Base-by-base conservation (phyloP, 2,329 filamentous ascomycete genomes). In the Arthrobotrys entomopaga region DNA sequence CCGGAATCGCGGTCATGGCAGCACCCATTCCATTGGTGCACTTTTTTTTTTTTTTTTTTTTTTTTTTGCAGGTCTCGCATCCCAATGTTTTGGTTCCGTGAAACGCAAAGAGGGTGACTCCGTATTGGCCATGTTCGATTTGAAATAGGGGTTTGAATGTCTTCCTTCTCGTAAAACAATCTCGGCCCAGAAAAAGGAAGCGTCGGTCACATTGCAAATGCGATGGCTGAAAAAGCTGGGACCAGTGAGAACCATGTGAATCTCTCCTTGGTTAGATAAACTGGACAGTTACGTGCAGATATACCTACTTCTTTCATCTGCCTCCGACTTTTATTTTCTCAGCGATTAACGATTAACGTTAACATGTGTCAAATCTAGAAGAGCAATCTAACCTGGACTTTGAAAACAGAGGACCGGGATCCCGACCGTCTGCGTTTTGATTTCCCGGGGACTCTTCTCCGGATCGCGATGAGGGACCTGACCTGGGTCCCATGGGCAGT, bases 1-100 rank as follows among this genome's bases (percentile, higher is more conserved):
- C 61, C 61, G 56, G 50, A 65, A 65, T 73, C 69, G 66, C 69
- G 69, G 69, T 61, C 52, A 42, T 48, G 56, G 46, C 46, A 38
- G 49, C 63, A 26, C n/a, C 60, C 69, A 57, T 66, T 65, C 61
- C 60, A 73, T 66, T 73, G 69, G 69, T 73, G 69, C 69, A 61
- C 66, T 40, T 65, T 65, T 66, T 57, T 34, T 60, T 63, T 64
- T 43, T 52, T 50, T 50, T 42, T 16, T 57, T 34, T 53, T 48
- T 52, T 56, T 29, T 22, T 61, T 43, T 24, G 48, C 66, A 40
- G 58, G 56, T 54, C 65, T 70, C 49, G 57, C 50, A 70, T 57
- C 63, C 65, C 65, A 22, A 50, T 57, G 50, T 57, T 63, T 43
- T 63, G 65, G 65, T 57, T 50, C 56, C 38, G 22, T 54, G 40